Base-by-base conservation (phyloP, 805 yeast genomes). In the Metschnikowia rubicola region DNA sequence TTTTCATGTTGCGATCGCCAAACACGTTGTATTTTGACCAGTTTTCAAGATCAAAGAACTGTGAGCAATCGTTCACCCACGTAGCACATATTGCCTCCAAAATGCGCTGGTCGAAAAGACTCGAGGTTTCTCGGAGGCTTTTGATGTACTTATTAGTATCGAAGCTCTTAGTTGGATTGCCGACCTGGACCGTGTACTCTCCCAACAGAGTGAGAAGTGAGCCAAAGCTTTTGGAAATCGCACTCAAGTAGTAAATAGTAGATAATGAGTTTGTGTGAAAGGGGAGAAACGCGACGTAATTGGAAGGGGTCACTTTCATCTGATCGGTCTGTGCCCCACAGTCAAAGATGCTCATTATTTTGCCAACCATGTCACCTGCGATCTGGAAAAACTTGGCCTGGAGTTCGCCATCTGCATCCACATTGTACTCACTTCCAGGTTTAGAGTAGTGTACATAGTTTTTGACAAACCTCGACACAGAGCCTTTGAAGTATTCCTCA, bases 1-100 rank as follows among this genome's bases (percentile, higher is more conserved):
- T 53, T 60, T 15, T 51, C 57, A 37, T 54, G 44, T 19, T 48
- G 35, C 41, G 35, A 17, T 33, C 54, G 29, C 43, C 51, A 34
- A 37, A 41, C 4, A 43, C 48, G n/a, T 49, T 43, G 36, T 61
- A 63, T 29, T 61, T 61, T 35, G 64, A 72, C 76, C 75, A 72
- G 36, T 61, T 63, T 46, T 72, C 76, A n/a, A 72, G 56, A 41
- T 71, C 75, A 51, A 67, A 70, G 35, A 72, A 67, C 48, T 72
- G 77, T 2, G 72, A 61, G 51, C 75, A 71, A 50, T 72, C 77
- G 48, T 72, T 72, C 4, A 71, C 71, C 76, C 76, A 72, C 0
- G 68, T 68, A 4, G 75, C 62, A 52, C 76, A 72, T 2, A 65
- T 54, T 1, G 73, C 75, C 54, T 72, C 76, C 43, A 71, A 49